Conservation (phyloP, 306 rosid species). For the Prinsepia uniflora region DNA sequence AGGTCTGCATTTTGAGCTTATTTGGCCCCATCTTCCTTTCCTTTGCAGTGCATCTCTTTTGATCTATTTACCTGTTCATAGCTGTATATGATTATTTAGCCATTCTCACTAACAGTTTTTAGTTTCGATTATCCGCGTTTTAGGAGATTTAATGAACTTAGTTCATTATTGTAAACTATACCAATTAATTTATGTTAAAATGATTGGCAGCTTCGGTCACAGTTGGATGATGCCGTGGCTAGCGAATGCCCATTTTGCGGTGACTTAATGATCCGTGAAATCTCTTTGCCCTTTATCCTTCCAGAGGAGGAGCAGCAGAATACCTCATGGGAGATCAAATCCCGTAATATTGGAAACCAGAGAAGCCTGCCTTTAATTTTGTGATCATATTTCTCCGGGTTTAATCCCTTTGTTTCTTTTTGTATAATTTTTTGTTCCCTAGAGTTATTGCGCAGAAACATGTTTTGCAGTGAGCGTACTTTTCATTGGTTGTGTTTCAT, state of each 20-base stretch:
- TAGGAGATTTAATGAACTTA: background rate
- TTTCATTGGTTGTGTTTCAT: background rate
- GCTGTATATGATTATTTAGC: background rate
- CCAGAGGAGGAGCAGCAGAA: conserved; percentile 66
- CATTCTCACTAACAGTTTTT: background rate
- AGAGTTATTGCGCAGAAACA: background rate
- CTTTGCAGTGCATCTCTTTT: conserved; percentile 19
- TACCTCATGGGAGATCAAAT: conserved; percentile 77
- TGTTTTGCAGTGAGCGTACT: background rate
- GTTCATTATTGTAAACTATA: conserved; percentile 8
- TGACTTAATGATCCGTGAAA: conserved; percentile 86
- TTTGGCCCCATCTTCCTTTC: background rate
- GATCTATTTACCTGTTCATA: conserved; percentile 12
- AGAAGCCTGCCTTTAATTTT: conserved; percentile 57
- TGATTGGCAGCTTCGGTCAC: conserved; percentile 74
- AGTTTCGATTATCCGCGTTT: conserved; percentile 7
- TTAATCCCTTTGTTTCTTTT: background rate
- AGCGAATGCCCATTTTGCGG: conserved; percentile 98
- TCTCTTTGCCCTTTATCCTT: conserved; percentile 68
- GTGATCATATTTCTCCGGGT: conserved; percentile 29
- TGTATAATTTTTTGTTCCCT: background rate
- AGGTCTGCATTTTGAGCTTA: conserved; percentile 50
- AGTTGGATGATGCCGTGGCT: conserved; percentile 91
- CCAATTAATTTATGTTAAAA: conserved; percentile 4
- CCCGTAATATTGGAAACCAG: conserved; percentile 55